A percentile compares a stretch with the other conserved stretches of the same genome.
Conservation (phyloP, 805 yeast species). For the Metschnikowia cerradonensis region DNA sequence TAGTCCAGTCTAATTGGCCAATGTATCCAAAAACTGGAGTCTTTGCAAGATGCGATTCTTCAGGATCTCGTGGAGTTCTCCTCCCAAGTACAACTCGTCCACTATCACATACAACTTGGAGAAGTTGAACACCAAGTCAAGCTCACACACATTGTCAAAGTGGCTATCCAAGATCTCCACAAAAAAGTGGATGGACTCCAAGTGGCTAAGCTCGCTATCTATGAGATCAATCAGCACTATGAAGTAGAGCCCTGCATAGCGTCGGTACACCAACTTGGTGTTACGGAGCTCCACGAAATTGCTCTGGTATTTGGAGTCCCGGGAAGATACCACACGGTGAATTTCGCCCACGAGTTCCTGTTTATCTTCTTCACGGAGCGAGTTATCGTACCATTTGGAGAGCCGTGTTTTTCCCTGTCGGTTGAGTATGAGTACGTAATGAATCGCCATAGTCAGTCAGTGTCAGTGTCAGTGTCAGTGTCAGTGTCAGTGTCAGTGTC, state of each 20-base stretch:
- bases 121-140: slow-evolving; percentile 90
- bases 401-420: slow-evolving; percentile 91
- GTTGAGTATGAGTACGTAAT: slow-evolving; percentile 77
- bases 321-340: slow-evolving; percentile 71
- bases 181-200: slow-evolving; percentile 81
- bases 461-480: too few relatives aligned
- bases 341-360: slow-evolving; percentile 52
- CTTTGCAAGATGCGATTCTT: slow-evolving; percentile 63
- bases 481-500: too few relatives aligned
- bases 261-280: slow-evolving; percentile 70
- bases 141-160: slow-evolving; percentile 88
- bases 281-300: slow-evolving; percentile 65
- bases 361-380: slow-evolving; percentile 28
- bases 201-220: slow-evolving; percentile 78
- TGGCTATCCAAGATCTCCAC: slow-evolving; percentile 85
- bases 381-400: slow-evolving; percentile 64
- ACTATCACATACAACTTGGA: slow-evolving; percentile 75
- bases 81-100: slow-evolving; percentile 86
- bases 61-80: slow-evolving; percentile 85
- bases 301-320: slow-evolving; percentile 81
- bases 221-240: slow-evolving; percentile 74
- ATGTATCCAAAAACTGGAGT: slow-evolving; percentile 54
- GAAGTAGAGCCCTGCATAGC: slow-evolving; percentile 91
- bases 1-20: not conserved
- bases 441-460: slow-evolving; percentile 52